Percentiles rank a stretch among this genome's conserved stretches.
Evolutionary conservation across 2,329 filamentous ascomycete species (phyloP).

Genomic region (Pseudogymnoascus sp.): DNA sequence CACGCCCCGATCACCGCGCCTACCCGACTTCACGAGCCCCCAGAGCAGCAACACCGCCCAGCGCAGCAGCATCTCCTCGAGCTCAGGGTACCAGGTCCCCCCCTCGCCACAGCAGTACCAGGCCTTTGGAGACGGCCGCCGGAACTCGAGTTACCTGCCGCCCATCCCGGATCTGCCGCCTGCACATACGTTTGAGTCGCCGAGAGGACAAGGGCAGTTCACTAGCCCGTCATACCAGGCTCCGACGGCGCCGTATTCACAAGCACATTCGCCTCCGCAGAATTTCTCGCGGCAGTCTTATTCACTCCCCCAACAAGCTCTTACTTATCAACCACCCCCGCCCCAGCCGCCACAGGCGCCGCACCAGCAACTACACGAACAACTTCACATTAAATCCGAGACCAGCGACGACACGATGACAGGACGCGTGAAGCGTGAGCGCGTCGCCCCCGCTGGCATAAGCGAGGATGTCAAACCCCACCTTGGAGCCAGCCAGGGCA

Average conservation of each 20-base stretch:
- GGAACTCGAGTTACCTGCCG: conserved; percentile 21
- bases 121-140: not conserved
- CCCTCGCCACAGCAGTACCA: not conserved
- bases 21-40: conserved; percentile 15
- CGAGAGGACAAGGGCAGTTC: not conserved
- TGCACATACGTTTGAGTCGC: conserved; percentile 15
- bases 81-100: conserved; percentile 8
- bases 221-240: not conserved
- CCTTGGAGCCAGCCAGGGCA: conserved; percentile 41
- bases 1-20: conserved; percentile 23
- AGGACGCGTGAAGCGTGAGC: not conserved
- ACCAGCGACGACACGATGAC: not conserved
- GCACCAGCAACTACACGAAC: not conserved
- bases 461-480: not conserved
- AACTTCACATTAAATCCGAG: conserved; percentile 1
- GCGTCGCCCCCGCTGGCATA: not conserved
- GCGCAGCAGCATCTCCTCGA: not conserved
- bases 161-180: conserved; percentile 24
- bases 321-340: conserved; percentile 6
- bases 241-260: not conserved
- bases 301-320: conserved; percentile 1
- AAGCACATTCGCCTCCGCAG: not conserved
- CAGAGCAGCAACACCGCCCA: conserved; percentile 6
- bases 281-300: not conserved
- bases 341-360: not conserved